Conservation (phyloP, 169 alveolate species). For the Plasmodium reichenowi region DNA sequence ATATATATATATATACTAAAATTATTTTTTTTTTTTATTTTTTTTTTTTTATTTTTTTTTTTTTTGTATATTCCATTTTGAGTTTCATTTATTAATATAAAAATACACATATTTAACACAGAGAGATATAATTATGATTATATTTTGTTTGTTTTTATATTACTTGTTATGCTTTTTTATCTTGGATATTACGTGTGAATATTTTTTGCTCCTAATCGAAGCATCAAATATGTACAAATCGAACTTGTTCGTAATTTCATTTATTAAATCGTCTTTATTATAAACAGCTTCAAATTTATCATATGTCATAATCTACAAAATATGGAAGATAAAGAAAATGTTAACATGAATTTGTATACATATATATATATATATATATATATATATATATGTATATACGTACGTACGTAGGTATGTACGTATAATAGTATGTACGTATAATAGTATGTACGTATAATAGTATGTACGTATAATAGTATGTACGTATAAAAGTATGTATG, state of each 20-base stretch:
- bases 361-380: not conserved
- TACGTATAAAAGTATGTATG: not conserved
- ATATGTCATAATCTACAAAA: slow-evolving; percentile 45
- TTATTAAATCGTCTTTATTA: slow-evolving; percentile 32
- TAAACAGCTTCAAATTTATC: slow-evolving; percentile 58
- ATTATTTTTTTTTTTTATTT: not conserved
- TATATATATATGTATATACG: not conserved
- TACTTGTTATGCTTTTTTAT: slow-evolving; percentile 69
- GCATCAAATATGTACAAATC: slow-evolving; percentile 66
- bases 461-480: too few species aligned
- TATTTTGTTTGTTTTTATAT: not conserved
- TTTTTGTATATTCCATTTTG: too few species aligned
- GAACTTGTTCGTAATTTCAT: slow-evolving; percentile 22
- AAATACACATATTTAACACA: not conserved
- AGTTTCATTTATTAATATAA: not conserved
- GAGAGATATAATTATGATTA: not conserved
- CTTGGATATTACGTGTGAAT: slow-evolving; percentile 34
- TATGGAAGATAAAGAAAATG: too few species aligned
- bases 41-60: not conserved
- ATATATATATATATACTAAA: not conserved
- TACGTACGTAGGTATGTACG: not conserved
- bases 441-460: too few species aligned
- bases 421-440: too few species aligned
- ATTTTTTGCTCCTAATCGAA: slow-evolving; percentile 40
- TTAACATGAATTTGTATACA: not conserved